A percentile compares a stretch with the other conserved stretches of the same genome.
These are phyloP conservation scores for Diplodia intermedia DNA, from an alignment of 2,329 filamentous ascomycete genomes.

Conservation along the genomic window DNA sequence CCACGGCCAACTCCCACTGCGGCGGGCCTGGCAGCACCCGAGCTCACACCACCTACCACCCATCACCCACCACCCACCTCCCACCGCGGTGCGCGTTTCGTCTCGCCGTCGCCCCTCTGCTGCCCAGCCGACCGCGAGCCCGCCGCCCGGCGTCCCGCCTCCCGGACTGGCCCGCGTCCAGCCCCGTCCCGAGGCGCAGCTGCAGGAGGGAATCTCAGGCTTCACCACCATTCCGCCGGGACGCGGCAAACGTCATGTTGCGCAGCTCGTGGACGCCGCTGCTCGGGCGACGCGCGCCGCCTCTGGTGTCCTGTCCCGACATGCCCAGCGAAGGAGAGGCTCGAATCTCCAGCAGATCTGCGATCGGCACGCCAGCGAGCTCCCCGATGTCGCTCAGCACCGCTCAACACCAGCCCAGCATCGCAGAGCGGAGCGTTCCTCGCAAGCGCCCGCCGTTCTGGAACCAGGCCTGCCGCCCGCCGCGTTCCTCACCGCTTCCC, in stretches of 20 bases:
- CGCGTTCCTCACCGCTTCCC: conserved; percentile 29
- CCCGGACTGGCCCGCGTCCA: conserved; percentile 9
- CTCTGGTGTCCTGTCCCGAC: not conserved
- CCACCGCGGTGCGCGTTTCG: conserved; percentile 16
- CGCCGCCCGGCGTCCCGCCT: conserved; percentile 15
- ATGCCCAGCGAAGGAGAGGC: not conserved
- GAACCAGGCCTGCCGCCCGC: conserved; percentile 22
- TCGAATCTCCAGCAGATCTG: not conserved
- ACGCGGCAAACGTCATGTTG: conserved; percentile 12
- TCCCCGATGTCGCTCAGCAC: conserved; percentile 25
- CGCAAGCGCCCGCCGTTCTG: conserved; percentile 7
- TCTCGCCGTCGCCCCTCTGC: not conserved
- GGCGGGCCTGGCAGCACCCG: conserved; percentile 24
- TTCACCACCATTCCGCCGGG: conserved; percentile 2
- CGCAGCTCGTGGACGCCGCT: conserved; percentile 10
- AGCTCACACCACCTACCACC: conserved; percentile 23
- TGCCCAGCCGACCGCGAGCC: not conserved
- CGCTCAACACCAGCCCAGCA: conserved; percentile 6
- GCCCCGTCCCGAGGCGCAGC: conserved; percentile 16
- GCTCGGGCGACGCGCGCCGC: not conserved
- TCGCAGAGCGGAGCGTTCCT: conserved; percentile 8
- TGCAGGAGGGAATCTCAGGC: not conserved
- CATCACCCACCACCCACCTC: not conserved
- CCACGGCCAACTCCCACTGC: conserved; percentile 22
- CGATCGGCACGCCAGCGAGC: conserved; percentile 14